phyloP scores from a whole-genome alignment of 805 yeast species.

The Saturnispora hagleri region DNA sequence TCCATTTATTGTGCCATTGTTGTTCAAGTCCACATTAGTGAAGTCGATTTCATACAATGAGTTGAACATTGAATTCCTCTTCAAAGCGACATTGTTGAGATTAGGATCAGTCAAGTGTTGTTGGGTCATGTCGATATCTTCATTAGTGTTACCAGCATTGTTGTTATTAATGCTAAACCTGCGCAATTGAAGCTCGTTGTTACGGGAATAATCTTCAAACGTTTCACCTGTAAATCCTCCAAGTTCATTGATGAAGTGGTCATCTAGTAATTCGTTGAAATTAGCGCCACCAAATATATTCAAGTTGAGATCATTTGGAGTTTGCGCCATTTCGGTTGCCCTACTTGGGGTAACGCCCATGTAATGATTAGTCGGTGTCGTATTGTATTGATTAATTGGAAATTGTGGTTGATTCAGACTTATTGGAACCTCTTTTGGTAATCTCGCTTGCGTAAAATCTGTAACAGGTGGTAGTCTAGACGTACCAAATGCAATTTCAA shows the following conservation, averaged over 20 bases:
- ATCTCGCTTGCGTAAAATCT: constrained; percentile 17
- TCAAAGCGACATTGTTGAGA: constrained; percentile 1
- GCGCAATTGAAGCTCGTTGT: not conserved
- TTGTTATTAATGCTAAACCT: not conserved
- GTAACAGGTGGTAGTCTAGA: constrained; percentile 30
- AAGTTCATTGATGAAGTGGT: constrained; percentile 25
- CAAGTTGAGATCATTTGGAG: constrained; percentile 1
- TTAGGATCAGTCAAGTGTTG: not conserved
- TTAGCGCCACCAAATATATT: not conserved
- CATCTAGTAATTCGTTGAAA: constrained; percentile 25
- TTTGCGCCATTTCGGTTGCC: not conserved
- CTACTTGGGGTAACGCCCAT: not conserved
- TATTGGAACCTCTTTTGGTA: constrained; percentile 5
- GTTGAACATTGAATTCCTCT: constrained; percentile 18
- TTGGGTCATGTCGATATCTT: not conserved
- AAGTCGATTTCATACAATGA: constrained; percentile 31
- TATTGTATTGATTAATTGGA: not conserved
- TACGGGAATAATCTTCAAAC: constrained; percentile 9
- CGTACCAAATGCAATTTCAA: constrained; percentile 30
- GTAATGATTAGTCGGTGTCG: not conserved
- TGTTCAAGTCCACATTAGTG: constrained; percentile 29
- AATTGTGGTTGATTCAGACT: not conserved
- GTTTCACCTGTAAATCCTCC: constrained; percentile 20
- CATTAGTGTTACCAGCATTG: not conserved
- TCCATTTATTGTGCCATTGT: constrained; percentile 7